These are phyloP conservation scores for Rhodocollybia butyracea DNA, from an alignment of 768 basidiomycete species.

Conservation along the genomic window DNA sequence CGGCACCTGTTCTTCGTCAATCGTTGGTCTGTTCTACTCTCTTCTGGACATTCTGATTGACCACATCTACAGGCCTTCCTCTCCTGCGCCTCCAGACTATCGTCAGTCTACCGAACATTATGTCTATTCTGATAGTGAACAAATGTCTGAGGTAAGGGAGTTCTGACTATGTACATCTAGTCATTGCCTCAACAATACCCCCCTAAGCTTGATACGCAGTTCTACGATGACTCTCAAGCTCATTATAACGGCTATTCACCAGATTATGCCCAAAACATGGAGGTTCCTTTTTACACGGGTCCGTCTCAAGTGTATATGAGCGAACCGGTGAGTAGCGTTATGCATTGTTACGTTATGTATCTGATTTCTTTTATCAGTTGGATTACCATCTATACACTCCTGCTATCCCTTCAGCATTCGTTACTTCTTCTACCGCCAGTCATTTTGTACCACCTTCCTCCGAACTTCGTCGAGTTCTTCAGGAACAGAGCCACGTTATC, in stretches of 20 bases:
- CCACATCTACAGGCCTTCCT: constrained; percentile 9
- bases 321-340: constrained; percentile 60
- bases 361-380: constrained; percentile 45
- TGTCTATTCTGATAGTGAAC: constrained; percentile 24
- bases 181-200: not conserved
- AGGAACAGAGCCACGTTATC: constrained; percentile 62
- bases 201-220: constrained; percentile 27
- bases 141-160: constrained; percentile 29
- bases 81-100: constrained; percentile 10
- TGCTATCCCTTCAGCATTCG: constrained; percentile 53
- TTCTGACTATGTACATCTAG: not conserved
- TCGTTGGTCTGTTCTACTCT: constrained; percentile 16
- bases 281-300: constrained; percentile 38
- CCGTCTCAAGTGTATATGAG: constrained; percentile 47
- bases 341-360: constrained; percentile 3
- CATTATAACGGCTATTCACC: constrained; percentile 25
- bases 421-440: constrained; percentile 37
- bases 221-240: constrained; percentile 23
- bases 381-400: constrained; percentile 92
- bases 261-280: constrained; percentile 38
- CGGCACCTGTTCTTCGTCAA: constrained; percentile 11
- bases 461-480: constrained; percentile 41
- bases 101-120: constrained; percentile 22
- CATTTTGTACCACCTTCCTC: constrained; percentile 68
- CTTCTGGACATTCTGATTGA: not conserved